A percentile compares a stretch with the other conserved stretches of the same genome.
These are phyloP conservation scores for Chaetomium sp. DNA, from an alignment of 2,329 filamentous ascomycete genomes.

Conservation along the genomic window DNA sequence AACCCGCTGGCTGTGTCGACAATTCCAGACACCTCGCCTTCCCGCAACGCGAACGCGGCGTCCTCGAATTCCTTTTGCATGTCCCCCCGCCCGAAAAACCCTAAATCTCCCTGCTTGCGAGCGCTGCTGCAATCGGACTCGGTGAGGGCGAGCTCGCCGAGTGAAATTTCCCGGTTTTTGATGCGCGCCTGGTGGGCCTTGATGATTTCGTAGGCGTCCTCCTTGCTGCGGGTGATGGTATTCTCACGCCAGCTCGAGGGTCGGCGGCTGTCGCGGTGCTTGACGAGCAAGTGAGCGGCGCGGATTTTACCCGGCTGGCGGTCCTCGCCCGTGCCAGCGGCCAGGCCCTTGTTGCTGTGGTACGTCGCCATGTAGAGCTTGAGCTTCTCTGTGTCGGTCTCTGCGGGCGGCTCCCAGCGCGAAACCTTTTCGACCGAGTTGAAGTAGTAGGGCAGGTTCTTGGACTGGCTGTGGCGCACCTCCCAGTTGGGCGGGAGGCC, in stretches of 20 bases:
- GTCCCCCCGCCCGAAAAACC: slow-evolving; percentile 89
- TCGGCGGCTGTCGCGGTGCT: slow-evolving; percentile 85
- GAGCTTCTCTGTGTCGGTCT: slow-evolving; percentile 87
- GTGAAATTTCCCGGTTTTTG: slow-evolving; percentile 63
- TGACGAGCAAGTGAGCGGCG: slow-evolving; percentile 88
- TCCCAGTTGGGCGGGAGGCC: slow-evolving; percentile 90
- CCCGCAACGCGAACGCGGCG: slow-evolving; percentile 85
- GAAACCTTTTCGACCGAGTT: slow-evolving; percentile 84
- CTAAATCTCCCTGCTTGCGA: slow-evolving; percentile 89
- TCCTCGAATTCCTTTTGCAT: slow-evolving; percentile 99
- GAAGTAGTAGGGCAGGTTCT: slow-evolving; percentile 99
- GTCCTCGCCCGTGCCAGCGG: slow-evolving; percentile 44
- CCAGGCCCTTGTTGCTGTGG: slow-evolving; percentile 60
- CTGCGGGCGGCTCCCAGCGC: slow-evolving; percentile 88
- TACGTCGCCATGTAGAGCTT: slow-evolving; percentile 92
- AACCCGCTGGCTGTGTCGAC: slow-evolving; percentile 92
- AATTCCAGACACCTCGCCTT: slow-evolving; percentile 81
- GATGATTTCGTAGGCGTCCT: slow-evolving; percentile 81
- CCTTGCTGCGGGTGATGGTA: slow-evolving; percentile 84
- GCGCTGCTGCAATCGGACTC: slow-evolving; percentile 97
- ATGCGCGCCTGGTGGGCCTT: slow-evolving; percentile 75
- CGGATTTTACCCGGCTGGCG: slow-evolving; percentile 76
- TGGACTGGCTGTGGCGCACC: slow-evolving; percentile 96
- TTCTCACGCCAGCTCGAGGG: slow-evolving; percentile 92
- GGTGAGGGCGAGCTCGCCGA: slow-evolving; percentile 82